Evolutionary conservation across 2,329 filamentous ascomycete species (phyloP).

Genomic region (Purpureocillium lavendulum): DNA sequence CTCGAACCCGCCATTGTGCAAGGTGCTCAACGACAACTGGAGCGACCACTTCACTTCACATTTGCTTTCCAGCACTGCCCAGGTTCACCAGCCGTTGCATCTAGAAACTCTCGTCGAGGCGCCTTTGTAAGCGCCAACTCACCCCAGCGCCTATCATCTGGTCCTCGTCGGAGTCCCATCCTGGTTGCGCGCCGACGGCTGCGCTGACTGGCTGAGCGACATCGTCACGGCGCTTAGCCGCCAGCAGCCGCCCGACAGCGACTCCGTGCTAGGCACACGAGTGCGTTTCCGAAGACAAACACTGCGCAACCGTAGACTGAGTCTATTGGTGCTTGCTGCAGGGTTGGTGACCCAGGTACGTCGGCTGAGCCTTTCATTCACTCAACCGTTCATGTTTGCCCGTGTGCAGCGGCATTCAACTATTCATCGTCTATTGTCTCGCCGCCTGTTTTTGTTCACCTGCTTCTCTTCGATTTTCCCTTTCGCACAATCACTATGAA

Average conservation of each 20-base stretch:
- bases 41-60: background rate
- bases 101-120: too few species aligned
- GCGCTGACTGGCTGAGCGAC: background rate
- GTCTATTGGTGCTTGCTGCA: background rate
- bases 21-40: background rate
- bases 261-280: background rate
- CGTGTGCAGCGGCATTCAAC: background rate
- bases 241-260: too few species aligned
- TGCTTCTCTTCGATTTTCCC: background rate
- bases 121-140: background rate
- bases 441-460: background rate
- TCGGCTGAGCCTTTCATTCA: background rate
- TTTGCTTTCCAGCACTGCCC: too few species aligned
- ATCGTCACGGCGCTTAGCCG: background rate
- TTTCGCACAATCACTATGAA: background rate
- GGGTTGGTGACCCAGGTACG: background rate
- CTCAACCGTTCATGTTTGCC: background rate
- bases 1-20: background rate
- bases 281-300: background rate
- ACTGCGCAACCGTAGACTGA: background rate
- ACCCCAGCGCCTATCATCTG: background rate
- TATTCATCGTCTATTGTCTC: background rate
- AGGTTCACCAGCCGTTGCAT: too few species aligned
- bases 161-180: background rate
- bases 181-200: background rate